Base-by-base conservation (phyloP, 352 stramenopile genomes). In the Pythium grandisporangium region DNA sequence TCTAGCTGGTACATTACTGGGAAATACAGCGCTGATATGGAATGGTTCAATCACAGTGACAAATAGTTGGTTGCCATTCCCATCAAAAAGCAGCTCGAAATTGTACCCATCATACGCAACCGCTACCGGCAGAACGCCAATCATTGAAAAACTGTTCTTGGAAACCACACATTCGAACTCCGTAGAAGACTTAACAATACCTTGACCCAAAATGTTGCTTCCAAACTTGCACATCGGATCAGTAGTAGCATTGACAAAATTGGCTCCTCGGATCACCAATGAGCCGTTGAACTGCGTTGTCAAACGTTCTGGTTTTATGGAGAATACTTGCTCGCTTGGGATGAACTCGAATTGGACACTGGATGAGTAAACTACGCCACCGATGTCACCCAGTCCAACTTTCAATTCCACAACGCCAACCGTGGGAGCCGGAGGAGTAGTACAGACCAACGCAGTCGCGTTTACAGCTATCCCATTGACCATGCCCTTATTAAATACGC, bases 311-410 rank as follows among this genome's bases (percentile, higher is more conserved):
- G 48, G 48, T 1, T 23, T 13, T 10, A 42, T 6, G 2, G 20
- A 10, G 20, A 34, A 2, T 7, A 49, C 33, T 5, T 24, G 13
- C 5, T 39, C 33, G 16, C n/a, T 36, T 27, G 48, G 40, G 11
- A 45, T 29, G n/a, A 40, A 55, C 34, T 55, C 48, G 35, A 55
- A 55, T 4, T 36, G 48, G 6, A 35, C 3, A 11, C n/a, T 2
- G 11, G 32, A 20, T 2, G 27, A 5, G 4, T 27, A n/a, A 7
- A 42, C 23, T 26, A 20, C 21, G 5, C 48, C 37, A 11, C 33
- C n/a, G n/a, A n/a, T n/a, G n/a, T n/a, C n/a, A n/a, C n/a, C n/a
- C n/a, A n/a, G n/a, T n/a, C n/a, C n/a, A n/a, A n/a, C n/a, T n/a
- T n/a, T n/a, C n/a, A n/a, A n/a, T n/a, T n/a, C n/a, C n/a, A n/a